Conservation (phyloP, 2,329 filamentous ascomycete species). For the Penicillium sp. region DNA sequence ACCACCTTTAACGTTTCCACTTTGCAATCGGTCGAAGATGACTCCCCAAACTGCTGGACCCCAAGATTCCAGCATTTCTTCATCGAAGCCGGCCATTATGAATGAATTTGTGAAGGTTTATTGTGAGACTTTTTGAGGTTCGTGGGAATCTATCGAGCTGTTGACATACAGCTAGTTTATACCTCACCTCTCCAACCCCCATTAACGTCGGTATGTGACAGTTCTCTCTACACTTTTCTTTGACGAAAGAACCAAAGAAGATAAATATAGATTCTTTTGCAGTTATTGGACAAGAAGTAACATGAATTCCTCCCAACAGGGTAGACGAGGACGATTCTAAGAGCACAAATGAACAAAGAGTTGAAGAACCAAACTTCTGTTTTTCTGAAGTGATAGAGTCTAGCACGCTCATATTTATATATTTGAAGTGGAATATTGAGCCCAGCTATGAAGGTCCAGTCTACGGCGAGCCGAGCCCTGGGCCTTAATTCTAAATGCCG, state of each 20-base stretch:
- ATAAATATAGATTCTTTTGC: background rate
- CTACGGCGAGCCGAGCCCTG: background rate
- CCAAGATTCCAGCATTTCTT: background rate
- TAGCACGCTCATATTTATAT: background rate
- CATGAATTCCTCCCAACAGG: background rate
- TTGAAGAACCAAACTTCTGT: background rate
- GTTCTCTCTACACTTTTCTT: background rate
- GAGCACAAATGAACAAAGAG: background rate
- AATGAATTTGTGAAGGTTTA: background rate
- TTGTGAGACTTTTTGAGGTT: too few relatives aligned
- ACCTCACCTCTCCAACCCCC: background rate
- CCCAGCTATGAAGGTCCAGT: background rate
- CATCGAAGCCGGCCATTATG: background rate
- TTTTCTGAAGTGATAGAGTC: background rate
- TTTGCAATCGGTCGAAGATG: slow-evolving; percentile 5
- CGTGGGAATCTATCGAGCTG: background rate
- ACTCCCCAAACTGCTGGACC: slow-evolving; percentile 4
- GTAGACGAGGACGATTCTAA: background rate
- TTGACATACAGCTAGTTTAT: background rate
- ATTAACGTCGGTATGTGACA: background rate
- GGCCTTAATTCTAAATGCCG: background rate
- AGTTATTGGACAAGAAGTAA: background rate
- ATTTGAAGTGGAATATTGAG: background rate
- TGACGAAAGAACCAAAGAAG: background rate
- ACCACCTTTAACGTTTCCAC: slow-evolving; percentile 4